These are phyloP conservation scores for Udeniomyces megalosporus DNA, from an alignment of 768 basidiomycete species.

Conservation along the genomic window DNA sequence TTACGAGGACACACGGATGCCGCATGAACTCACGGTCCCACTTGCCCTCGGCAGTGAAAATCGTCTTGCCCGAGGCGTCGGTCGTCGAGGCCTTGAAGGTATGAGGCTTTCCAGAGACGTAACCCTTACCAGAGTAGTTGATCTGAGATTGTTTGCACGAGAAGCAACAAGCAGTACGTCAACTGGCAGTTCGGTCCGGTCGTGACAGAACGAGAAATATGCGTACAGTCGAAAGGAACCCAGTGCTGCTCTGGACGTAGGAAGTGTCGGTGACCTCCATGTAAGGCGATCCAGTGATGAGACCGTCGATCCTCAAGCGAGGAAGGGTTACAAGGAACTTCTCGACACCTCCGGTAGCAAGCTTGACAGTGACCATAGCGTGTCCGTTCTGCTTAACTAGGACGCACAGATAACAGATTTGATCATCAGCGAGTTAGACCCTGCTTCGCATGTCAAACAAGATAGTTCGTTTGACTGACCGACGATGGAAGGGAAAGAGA, in stretches of 20 bases:
- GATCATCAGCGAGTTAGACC: too few species aligned
- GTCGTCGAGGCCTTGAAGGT: constrained; percentile 69
- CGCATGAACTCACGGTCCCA: constrained; percentile 60
- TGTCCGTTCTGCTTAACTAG: constrained; percentile 87
- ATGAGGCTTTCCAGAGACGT: constrained; percentile 85
- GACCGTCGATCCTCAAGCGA: constrained; percentile 74
- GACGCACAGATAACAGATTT: background rate
- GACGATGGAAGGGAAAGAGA: constrained; percentile 46
- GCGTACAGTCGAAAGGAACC: constrained; percentile 44
- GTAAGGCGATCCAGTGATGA: constrained; percentile 18
- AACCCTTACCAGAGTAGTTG: constrained; percentile 33
- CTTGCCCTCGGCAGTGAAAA: constrained; percentile 49
- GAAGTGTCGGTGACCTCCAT: constrained; percentile 75
- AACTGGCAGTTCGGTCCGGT: background rate
- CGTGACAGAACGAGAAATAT: constrained; percentile 17
- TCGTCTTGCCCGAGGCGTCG: constrained; percentile 33
- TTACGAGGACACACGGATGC: too few species aligned
- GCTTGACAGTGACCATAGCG: constrained; percentile 56
- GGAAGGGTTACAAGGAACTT: constrained; percentile 85
- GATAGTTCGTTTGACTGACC: constrained; percentile 4
- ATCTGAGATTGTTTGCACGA: background rate
- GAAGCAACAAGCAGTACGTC: background rate
- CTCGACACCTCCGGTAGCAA: constrained; percentile 43
- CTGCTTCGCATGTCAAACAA: too few species aligned
- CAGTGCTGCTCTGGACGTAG: constrained; percentile 54